Evolutionary conservation across 2,329 filamentous ascomycete species (phyloP).

Genomic region (Tolypocladium guangdongense): DNA sequence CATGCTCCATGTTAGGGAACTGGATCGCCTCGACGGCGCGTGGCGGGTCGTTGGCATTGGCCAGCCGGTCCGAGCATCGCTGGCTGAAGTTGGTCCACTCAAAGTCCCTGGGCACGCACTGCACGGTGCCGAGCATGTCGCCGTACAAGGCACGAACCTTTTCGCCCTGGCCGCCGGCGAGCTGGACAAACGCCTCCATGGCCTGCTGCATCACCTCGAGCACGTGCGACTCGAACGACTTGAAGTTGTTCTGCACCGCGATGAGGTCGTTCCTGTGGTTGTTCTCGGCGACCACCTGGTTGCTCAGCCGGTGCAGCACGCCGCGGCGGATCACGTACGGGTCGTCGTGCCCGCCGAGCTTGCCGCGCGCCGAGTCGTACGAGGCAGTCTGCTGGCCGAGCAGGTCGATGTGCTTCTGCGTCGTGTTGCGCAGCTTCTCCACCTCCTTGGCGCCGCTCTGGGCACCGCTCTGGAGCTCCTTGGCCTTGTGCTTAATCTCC

Average conservation of each 20-base stretch:
- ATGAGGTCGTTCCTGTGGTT: slow-evolving; percentile 89
- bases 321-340: slow-evolving; percentile 81
- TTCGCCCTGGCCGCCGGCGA: slow-evolving; percentile 70
- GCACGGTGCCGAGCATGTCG: slow-evolving; percentile 68
- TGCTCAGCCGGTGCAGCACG: slow-evolving; percentile 73
- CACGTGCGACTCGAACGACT: slow-evolving; percentile 77
- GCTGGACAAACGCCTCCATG: slow-evolving; percentile 72
- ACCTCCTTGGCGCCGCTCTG: slow-evolving; percentile 82
- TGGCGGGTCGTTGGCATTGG: slow-evolving; percentile 65
- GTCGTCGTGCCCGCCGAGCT: slow-evolving; percentile 62
- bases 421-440: slow-evolving; percentile 73
- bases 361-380: slow-evolving; percentile 66
- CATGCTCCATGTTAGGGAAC: slow-evolving; percentile 86
- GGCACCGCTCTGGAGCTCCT: slow-evolving; percentile 74
- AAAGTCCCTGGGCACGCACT: slow-evolving; percentile 71
- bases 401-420: slow-evolving; percentile 93
- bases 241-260: slow-evolving; percentile 82
- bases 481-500: slow-evolving; percentile 93
- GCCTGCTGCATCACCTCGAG: slow-evolving; percentile 73
- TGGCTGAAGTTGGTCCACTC: slow-evolving; percentile 82
- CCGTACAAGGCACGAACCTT: slow-evolving; percentile 70
- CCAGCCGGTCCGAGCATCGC: slow-evolving; percentile 60
- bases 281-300: slow-evolving; percentile 91
- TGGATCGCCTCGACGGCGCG: slow-evolving; percentile 62
- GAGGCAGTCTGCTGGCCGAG: slow-evolving; percentile 75